Conservation (phyloP, 2,329 filamentous ascomycete genomes). For the Laburnicola sp. region DNA sequence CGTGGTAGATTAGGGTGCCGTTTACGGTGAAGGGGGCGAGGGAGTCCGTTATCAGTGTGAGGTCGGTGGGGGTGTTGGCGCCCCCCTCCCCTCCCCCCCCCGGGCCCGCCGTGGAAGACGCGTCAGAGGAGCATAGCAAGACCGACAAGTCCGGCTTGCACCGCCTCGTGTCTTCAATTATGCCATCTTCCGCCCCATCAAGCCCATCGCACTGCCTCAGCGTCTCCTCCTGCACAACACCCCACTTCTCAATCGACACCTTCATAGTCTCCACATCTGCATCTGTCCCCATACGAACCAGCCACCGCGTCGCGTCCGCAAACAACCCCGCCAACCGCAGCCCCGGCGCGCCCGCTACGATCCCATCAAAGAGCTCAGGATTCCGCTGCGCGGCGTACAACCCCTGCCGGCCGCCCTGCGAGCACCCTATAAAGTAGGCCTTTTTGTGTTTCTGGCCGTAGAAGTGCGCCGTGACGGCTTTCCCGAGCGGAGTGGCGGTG, state of each 20-base stretch:
- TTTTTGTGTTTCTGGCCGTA: constrained; percentile 47
- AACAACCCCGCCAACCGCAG: constrained; percentile 11
- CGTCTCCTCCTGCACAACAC: constrained; percentile 43
- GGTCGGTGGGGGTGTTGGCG: too few relatives aligned
- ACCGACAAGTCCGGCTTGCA: too few relatives aligned
- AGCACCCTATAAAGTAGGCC: constrained; percentile 44
- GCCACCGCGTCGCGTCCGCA: too few relatives aligned
- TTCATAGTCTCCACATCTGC: too few relatives aligned
- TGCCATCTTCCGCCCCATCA: constrained; percentile 51
- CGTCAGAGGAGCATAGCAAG: constrained; percentile 43
- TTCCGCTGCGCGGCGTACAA: constrained; percentile 39
- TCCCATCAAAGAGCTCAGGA: constrained; percentile 44
- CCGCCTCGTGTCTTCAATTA: constrained; percentile 46
- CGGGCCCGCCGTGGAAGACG: constrained; percentile 26
- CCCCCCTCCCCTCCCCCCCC: too few relatives aligned
- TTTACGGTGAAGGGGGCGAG: too few relatives aligned
- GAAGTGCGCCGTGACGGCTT: constrained; percentile 38
- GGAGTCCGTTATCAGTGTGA: too few relatives aligned
- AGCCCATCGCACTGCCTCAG: constrained; percentile 51
- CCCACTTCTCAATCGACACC: constrained; percentile 26
- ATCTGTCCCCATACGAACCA: too few relatives aligned
- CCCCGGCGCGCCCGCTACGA: constrained; percentile 39
- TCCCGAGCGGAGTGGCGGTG: constrained; percentile 42
- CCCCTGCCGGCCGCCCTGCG: constrained; percentile 43
- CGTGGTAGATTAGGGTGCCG: too few relatives aligned